These are phyloP conservation scores for Fusarium incarnatum DNA, from an alignment of 2,329 filamentous ascomycete species.

Conservation along the genomic window DNA sequence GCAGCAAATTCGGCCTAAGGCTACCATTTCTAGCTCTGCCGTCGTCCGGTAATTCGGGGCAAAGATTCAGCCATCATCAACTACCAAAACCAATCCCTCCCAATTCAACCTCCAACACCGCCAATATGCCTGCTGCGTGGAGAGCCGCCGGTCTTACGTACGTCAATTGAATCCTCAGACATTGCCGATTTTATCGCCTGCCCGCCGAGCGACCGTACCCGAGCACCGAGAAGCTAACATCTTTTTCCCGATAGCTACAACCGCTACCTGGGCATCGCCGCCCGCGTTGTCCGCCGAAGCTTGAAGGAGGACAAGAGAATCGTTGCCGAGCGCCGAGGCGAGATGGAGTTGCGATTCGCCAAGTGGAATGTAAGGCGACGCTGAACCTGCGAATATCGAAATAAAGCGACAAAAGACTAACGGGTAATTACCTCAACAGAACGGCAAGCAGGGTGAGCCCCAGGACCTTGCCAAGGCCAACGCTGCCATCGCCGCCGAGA, in stretches of 20 bases:
- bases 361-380: constrained; percentile 84
- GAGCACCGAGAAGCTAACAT: constrained; percentile 52
- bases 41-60: constrained; percentile 49
- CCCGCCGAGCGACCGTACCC: constrained; percentile 27
- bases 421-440: constrained; percentile 67
- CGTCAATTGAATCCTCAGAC: constrained; percentile 57
- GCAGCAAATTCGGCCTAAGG: constrained; percentile 49
- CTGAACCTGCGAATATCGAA: constrained; percentile 5
- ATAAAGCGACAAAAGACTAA: constrained; percentile 37
- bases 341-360: constrained; percentile 88
- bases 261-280: constrained; percentile 96
- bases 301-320: constrained; percentile 96
- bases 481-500: constrained; percentile 54
- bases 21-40: constrained; percentile 40
- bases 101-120: constrained; percentile 54
- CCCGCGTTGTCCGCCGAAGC: constrained; percentile 94
- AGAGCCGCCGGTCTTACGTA: constrained; percentile 98
- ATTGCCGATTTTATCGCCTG: constrained; percentile 6
- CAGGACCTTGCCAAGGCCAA: constrained; percentile 76
- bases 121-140: constrained; percentile 97
- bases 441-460: constrained; percentile 92
- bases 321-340: constrained; percentile 86
- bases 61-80: constrained; percentile 53
- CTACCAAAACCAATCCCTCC: constrained; percentile 46
- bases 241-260: constrained; percentile 81